Evolutionary conservation across 805 yeast species (phyloP), one percentile per base, ranked within the genome.

Genomic region (Teunomyces aglyptinius): DNA sequence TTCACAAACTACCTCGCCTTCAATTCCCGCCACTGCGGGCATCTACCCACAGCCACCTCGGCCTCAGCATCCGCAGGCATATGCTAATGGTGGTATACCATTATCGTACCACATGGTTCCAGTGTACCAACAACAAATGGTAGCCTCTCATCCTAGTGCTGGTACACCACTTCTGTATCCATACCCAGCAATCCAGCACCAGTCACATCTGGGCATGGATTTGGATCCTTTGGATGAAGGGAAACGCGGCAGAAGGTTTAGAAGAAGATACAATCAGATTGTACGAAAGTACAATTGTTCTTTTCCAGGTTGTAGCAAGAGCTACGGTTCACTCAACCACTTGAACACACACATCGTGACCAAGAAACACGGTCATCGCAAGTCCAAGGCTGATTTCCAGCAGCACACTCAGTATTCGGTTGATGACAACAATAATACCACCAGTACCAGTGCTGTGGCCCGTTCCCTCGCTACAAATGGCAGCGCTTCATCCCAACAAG

Each of bases 301-400:
- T 27, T 65, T 45, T 43, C 67, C 70, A 8, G 75, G 73, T 1
- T 71, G 76, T 52, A 54, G 64, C 44, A 71, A 71, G 51, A 66
- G 73, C 49, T 71, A 71, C 51, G 76, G 76, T 0, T 64, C 70
- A 40, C 58, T 71, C 43, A 71, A 71, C 54, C 76, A 71, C 54
- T 54, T 71, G 43, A 71, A 71, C 53, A 71, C 76, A 10, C 76
- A 71, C 53, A 71, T 71, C 4, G 75, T 71, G 24, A 70, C 75
- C 49, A 71, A 71, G 49, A 71, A 68, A 39, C 76, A 71, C 49
- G 76, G 76, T n/a, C 67, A 61, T 43, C 56, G 76, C 31, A 70
- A 70, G 53, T 61, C 68, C 22, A 71, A 70, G 50, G 67, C 68
- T 15, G 75, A 71, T 48, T 71, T 68, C 54, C 71, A 68, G 27